These are phyloP conservation scores for Sambucus nigra DNA, from an alignment of 129 eudicot species.

Conservation along the genomic window DNA sequence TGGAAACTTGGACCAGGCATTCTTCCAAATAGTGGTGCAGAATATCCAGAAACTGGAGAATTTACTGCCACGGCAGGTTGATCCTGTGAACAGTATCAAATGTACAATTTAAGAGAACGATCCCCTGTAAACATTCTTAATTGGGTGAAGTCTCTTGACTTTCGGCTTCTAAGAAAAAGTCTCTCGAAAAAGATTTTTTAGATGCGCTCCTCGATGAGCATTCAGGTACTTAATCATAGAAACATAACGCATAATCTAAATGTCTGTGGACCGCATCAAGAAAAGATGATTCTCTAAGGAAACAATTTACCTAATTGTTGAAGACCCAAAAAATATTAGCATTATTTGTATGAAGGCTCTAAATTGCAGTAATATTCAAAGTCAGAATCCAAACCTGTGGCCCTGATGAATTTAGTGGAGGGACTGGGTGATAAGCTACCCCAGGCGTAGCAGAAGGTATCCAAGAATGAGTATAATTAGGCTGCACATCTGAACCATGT, in stretches of 20 bases:
- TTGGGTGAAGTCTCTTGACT: too few species aligned
- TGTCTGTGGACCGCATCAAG: too few species aligned
- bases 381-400: constrained; percentile 46
- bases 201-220: too few species aligned
- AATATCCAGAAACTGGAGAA: constrained; percentile 52
- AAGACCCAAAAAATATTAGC: too few species aligned
- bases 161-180: too few species aligned
- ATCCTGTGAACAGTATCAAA: constrained; percentile 31
- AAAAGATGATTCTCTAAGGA: too few species aligned
- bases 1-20: constrained; percentile 51
- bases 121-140: too few species aligned
- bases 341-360: background rate
- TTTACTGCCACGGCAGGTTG: constrained; percentile 52
- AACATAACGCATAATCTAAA: too few species aligned
- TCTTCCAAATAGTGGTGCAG: constrained; percentile 49
- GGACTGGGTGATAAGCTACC: constrained; percentile 39
- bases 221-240: too few species aligned
- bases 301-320: too few species aligned
- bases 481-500: constrained; percentile 33
- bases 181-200: too few species aligned
- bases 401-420: constrained; percentile 36
- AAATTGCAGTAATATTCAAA: constrained; percentile 4
- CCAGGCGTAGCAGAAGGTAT: constrained; percentile 40
- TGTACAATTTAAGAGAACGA: too few species aligned
- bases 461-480: constrained; percentile 40